These are phyloP conservation scores for Cryptosporidium meleagridis DNA, from an alignment of 169 alveolate species.

Conservation along the genomic window DNA sequence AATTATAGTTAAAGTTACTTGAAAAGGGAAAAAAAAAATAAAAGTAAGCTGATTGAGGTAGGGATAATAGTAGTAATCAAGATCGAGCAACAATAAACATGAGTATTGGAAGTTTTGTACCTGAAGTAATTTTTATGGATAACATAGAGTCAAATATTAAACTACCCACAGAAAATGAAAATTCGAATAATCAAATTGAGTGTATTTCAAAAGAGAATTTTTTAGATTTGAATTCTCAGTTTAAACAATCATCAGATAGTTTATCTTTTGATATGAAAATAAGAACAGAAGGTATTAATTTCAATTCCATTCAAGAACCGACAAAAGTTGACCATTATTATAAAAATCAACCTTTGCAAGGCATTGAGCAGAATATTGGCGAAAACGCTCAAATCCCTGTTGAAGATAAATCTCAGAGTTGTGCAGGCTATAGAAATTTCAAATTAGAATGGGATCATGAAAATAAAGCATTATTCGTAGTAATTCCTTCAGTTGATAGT, in stretches of 20 bases:
- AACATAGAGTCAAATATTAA: slow-evolving; percentile 16
- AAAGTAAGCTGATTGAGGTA: slow-evolving; percentile 32
- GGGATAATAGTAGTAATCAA: slow-evolving; percentile 10
- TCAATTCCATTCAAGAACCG: not conserved
- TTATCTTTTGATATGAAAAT: not conserved
- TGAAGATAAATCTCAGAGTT: not conserved
- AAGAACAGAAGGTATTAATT: not conserved
- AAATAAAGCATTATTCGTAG: slow-evolving; percentile 31
- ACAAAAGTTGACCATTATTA: not conserved
- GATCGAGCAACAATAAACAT: not conserved
- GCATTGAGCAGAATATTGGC: not conserved
- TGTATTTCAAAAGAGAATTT: slow-evolving; percentile 16
- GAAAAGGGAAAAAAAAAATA: slow-evolving; percentile 8
- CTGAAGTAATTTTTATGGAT: slow-evolving; percentile 45
- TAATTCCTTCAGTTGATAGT: slow-evolving; percentile 72
- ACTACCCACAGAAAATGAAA: not conserved
- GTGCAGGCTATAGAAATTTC: slow-evolving; percentile 25
- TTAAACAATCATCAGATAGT: not conserved
- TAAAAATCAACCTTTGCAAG: not conserved
- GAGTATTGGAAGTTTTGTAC: slow-evolving; percentile 17
- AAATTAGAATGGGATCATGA: slow-evolving; percentile 67
- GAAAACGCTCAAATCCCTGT: not conserved
- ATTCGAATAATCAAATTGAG: not conserved
- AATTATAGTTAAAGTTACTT: slow-evolving; percentile 10
- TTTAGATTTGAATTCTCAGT: slow-evolving; percentile 1